These are phyloP conservation scores for Heterobasidion occidentale DNA, from an alignment of 1,284 basidiomycete species.

Conservation along the genomic window DNA sequence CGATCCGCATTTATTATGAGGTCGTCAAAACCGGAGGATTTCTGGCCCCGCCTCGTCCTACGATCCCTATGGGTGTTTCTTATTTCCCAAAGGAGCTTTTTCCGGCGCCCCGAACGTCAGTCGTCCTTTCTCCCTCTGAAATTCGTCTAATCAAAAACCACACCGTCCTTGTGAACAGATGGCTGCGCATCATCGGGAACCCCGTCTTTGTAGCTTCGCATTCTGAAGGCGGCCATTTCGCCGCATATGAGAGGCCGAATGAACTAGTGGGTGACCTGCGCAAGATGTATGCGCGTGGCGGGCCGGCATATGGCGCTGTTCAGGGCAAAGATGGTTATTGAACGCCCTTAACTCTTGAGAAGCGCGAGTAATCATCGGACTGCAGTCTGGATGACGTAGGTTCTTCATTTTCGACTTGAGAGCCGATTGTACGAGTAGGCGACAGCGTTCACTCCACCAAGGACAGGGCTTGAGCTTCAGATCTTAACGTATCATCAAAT, in stretches of 20 bases:
- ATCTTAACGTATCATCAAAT: no score
- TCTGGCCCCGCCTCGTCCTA: not conserved
- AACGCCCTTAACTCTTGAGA: not conserved
- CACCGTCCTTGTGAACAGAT: slow-evolving; percentile 6
- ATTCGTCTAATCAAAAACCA: not conserved
- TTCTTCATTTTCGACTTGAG: no score
- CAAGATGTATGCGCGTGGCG: slow-evolving; percentile 14
- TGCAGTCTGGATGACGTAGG: no score
- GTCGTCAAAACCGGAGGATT: slow-evolving; percentile 3
- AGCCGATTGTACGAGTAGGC: no score
- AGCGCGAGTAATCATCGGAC: no score
- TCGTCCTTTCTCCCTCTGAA: slow-evolving; percentile 1
- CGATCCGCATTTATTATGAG: slow-evolving; percentile 33
- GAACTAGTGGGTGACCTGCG: slow-evolving; percentile 15
- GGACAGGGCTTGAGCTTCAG: no score
- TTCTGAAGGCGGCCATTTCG: slow-evolving; percentile 18
- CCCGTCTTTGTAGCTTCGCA: slow-evolving; percentile 17
- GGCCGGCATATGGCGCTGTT: slow-evolving; percentile 8
- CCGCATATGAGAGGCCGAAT: slow-evolving; percentile 16
- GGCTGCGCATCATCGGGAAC: slow-evolving; percentile 10
- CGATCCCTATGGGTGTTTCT: slow-evolving; percentile 27
- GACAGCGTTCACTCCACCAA: no score
- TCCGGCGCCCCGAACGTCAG: slow-evolving; percentile 17
- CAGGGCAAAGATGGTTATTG: slow-evolving; percentile 10
- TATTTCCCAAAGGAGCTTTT: slow-evolving; percentile 24